These are phyloP conservation scores for Thelephora terrestris DNA, from an alignment of 1,284 basidiomycete species.

Conservation along the genomic window DNA sequence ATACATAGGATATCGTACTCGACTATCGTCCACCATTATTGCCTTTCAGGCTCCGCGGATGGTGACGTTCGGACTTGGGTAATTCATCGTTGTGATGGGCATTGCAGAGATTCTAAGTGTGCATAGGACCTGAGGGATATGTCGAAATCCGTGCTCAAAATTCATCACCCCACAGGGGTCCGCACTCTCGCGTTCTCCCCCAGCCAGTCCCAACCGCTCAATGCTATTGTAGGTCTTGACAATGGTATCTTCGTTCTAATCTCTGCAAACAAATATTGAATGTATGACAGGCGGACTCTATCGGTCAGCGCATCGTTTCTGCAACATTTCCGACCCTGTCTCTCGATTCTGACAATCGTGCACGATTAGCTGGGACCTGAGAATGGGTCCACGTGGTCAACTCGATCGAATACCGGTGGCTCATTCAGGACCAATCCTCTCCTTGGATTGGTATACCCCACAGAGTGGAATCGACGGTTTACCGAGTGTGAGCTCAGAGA, in stretches of 20 bases:
- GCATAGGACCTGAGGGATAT: slow-evolving; percentile 69
- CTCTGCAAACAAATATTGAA: no score
- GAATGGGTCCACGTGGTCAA: slow-evolving; percentile 59
- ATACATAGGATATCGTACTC: slow-evolving; percentile 67
- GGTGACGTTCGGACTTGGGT: slow-evolving; percentile 81
- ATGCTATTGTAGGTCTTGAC: slow-evolving; percentile 70
- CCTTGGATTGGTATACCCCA: slow-evolving; percentile 63
- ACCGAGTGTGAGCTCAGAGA: slow-evolving; percentile 21
- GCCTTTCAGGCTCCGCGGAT: slow-evolving; percentile 76
- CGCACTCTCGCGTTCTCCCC: slow-evolving; percentile 69
- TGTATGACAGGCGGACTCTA: slow-evolving; percentile 27
- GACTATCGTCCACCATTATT: slow-evolving; percentile 51
- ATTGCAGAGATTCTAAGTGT: slow-evolving; percentile 2
- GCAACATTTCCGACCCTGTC: background rate
- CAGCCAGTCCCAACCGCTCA: slow-evolving; percentile 48
- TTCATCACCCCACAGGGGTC: slow-evolving; percentile 65
- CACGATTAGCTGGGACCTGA: slow-evolving; percentile 66
- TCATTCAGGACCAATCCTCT: slow-evolving; percentile 66
- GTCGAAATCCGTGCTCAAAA: slow-evolving; percentile 56
- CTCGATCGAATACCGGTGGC: slow-evolving; percentile 72
- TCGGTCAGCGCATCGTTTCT: slow-evolving; percentile 24
- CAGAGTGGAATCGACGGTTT: slow-evolving; percentile 1
- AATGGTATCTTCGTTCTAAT: slow-evolving; percentile 40
- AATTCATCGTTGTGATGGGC: slow-evolving; percentile 11
- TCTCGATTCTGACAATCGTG: background rate